Conservation (phyloP, 345 rosid genomes). For the Gossypium thurberi region DNA sequence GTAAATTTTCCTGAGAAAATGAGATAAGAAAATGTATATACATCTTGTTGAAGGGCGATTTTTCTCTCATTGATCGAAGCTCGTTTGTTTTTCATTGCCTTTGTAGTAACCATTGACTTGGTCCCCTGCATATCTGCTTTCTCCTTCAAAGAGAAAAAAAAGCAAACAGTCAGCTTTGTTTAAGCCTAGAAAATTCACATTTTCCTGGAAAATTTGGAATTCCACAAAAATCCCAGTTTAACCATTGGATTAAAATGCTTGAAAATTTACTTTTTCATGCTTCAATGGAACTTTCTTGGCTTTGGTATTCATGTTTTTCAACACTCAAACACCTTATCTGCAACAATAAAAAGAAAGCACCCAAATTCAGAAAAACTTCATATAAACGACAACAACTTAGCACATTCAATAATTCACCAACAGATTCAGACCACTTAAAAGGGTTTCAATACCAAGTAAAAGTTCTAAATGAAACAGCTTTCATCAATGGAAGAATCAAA, state of each 20-base stretch:
- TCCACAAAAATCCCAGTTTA: conserved; percentile 11
- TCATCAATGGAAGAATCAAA: conserved; percentile 5
- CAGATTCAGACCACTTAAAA: conserved; percentile 8
- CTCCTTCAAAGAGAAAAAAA: not conserved
- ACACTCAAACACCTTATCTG: conserved; percentile 10
- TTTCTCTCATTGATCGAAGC: not conserved
- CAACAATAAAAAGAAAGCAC: not conserved
- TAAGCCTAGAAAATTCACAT: not conserved
- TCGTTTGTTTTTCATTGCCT: not conserved
- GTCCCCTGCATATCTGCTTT: not conserved
- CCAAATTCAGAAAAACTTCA: too few species aligned
- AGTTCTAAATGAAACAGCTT: not conserved
- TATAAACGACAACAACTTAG: not conserved
- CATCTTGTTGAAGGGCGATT: not conserved
- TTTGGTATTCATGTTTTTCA: conserved; percentile 31
- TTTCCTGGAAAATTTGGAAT: not conserved
- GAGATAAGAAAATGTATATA: not conserved
- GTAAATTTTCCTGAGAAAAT: too few species aligned
- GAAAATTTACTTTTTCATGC: conserved; percentile 34
- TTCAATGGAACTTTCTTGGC: conserved; percentile 24
- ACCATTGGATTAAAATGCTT: conserved; percentile 15
- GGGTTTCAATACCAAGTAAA: not conserved
- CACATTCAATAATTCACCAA: conserved; percentile 2
- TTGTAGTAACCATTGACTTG: not conserved
- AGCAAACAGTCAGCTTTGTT: not conserved